Conservation (phyloP, 164 flowering plant genomes). For the Paratinospora sagittata region DNA sequence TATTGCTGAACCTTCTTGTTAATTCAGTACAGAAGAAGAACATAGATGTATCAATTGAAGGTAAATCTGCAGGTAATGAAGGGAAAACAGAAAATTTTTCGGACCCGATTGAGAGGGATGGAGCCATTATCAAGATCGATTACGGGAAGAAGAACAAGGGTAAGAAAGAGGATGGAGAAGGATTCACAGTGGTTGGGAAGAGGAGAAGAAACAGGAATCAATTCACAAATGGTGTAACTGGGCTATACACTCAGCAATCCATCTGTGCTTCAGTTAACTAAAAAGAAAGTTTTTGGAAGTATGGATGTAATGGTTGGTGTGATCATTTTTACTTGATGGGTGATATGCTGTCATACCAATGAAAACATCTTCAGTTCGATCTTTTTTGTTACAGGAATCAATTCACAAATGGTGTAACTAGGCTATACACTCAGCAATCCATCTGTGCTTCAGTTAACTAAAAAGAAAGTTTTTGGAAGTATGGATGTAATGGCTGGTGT, state of each 20-base stretch:
- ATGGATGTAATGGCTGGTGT: no score
- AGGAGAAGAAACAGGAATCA: conserved; percentile 65
- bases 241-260: conserved; percentile 54
- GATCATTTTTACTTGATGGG: no score
- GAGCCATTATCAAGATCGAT: conserved; percentile 52
- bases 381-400: conserved; percentile 28
- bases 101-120: conserved; percentile 60
- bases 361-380: background rate
- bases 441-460: no score
- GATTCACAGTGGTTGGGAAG: conserved; percentile 64
- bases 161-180: conserved; percentile 58
- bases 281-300: no score
- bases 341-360: no score
- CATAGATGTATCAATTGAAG: conserved; percentile 27
- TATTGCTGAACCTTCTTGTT: conserved; percentile 64
- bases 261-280: conserved; percentile 71
- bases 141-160: conserved; percentile 37
- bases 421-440: no score
- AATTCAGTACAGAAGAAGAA: conserved; percentile 61
- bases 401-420: conserved; percentile 38
- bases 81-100: conserved; percentile 33
- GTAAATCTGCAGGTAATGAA: conserved; percentile 12
- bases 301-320: no score
- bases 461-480: no score
- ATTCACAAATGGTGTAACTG: conserved; percentile 40